These are phyloP conservation scores for Mucor circinelloides DNA, from an alignment of 371 early-diverging fungal genomes.

Conservation along the genomic window DNA sequence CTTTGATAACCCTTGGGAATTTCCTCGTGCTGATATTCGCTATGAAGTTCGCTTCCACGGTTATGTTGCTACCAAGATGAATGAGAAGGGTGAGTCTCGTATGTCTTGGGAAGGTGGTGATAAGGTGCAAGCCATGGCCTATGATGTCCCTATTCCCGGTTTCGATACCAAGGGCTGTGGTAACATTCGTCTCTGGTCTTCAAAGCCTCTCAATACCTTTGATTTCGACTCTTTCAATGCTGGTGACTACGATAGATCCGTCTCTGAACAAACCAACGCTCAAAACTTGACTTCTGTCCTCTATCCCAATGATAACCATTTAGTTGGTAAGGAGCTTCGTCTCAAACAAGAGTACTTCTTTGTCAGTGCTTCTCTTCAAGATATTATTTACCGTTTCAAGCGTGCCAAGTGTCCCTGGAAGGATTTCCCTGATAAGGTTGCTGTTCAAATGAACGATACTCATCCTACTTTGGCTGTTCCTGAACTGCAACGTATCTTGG, in stretches of 20 bases:
- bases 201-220: slow-evolving; percentile 77
- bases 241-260: slow-evolving; percentile 90
- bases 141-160: slow-evolving; percentile 92
- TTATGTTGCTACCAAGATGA: slow-evolving; percentile 66
- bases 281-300: slow-evolving; percentile 91
- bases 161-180: slow-evolving; percentile 85
- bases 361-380: slow-evolving; percentile 85
- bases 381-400: slow-evolving; percentile 89
- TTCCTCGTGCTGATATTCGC: slow-evolving; percentile 83
- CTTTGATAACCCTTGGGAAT: slow-evolving; percentile 92
- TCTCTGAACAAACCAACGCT: slow-evolving; percentile 84
- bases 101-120: slow-evolving; percentile 84
- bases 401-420: slow-evolving; percentile 77
- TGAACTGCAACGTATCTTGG: slow-evolving; percentile 85
- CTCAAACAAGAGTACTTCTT: slow-evolving; percentile 96
- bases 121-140: slow-evolving; percentile 86
- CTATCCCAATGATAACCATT: slow-evolving; percentile 94
- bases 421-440: slow-evolving; percentile 87
- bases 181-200: slow-evolving; percentile 93
- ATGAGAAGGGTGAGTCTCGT: slow-evolving; percentile 61
- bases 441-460: slow-evolving; percentile 92
- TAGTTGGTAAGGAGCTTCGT: slow-evolving; percentile 89
- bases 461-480: slow-evolving; percentile 83
- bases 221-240: slow-evolving; percentile 86
- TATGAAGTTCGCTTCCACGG: slow-evolving; percentile 89